Conservation (phyloP, 2,329 filamentous ascomycete species). For the Fusarium newnesense region DNA sequence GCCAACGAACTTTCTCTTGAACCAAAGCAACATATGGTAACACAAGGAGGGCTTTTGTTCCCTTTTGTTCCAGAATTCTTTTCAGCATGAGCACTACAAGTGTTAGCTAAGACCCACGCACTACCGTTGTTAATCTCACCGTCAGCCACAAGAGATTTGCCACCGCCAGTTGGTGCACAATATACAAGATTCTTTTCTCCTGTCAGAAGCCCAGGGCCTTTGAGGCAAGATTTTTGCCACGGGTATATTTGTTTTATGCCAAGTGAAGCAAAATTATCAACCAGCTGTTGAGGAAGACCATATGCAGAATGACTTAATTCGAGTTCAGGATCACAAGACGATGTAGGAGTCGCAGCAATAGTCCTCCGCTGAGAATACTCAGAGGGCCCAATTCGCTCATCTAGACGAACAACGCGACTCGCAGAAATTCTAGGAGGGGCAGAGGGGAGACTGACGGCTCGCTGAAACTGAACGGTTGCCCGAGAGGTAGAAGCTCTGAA, state of each 20-base stretch:
- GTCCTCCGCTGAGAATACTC: constrained; percentile 68
- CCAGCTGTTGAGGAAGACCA: constrained; percentile 67
- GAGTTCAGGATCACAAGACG: constrained; percentile 64
- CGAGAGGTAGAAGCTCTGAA: constrained; percentile 1
- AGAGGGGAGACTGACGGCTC: constrained; percentile 47
- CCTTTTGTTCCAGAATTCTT: constrained; percentile 70
- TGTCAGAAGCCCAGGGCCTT: constrained; percentile 71
- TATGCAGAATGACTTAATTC: constrained; percentile 72
- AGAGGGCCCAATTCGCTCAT: constrained; percentile 46
- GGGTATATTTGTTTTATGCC: constrained; percentile 81
- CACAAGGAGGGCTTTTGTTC: constrained; percentile 76
- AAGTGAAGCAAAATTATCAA: constrained; percentile 71
- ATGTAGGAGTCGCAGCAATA: constrained; percentile 64
- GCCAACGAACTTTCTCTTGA: constrained; percentile 81
- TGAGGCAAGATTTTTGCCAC: constrained; percentile 81
- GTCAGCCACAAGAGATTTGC: constrained; percentile 79
- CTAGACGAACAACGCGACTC: constrained; percentile 58
- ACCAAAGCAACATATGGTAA: constrained; percentile 83
- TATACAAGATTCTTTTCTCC: constrained; percentile 80
- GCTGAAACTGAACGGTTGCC: constrained; percentile 47
- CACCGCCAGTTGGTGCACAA: constrained; percentile 80
- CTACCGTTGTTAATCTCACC: constrained; percentile 46
- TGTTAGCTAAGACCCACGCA: constrained; percentile 22
- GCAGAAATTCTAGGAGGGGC: constrained; percentile 49
- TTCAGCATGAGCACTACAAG: constrained; percentile 75